Conservation (phyloP, 768 basidiomycete genomes). For the Termitomyces bulborhizus region DNA sequence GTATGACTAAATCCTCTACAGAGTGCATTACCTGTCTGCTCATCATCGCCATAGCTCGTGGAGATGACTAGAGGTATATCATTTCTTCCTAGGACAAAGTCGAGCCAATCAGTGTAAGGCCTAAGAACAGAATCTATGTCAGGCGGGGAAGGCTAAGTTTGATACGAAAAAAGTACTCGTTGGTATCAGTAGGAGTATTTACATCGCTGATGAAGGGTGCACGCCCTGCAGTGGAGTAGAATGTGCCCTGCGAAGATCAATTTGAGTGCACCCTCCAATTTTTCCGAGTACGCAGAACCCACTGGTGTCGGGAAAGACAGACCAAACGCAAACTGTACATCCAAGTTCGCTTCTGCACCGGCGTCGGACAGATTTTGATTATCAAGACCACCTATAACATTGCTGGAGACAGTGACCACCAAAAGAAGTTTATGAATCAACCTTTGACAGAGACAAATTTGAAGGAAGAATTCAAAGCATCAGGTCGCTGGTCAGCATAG, state of each 20-base stretch:
- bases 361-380: conserved; percentile 47
- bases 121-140: conserved; percentile 7
- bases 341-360: conserved; percentile 61
- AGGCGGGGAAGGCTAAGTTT: not conserved
- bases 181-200: conserved; percentile 29
- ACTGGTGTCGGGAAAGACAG: conserved; percentile 53
- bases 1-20: not conserved
- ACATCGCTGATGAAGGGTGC: conserved; percentile 53
- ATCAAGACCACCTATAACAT: conserved; percentile 48
- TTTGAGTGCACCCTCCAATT: not conserved
- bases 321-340: conserved; percentile 64
- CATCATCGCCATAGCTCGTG: conserved; percentile 68
- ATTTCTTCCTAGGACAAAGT: conserved; percentile 43
- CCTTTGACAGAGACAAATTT: conserved; percentile 51
- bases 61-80: conserved; percentile 56
- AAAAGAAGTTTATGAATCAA: conserved; percentile 17
- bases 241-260: conserved; percentile 29
- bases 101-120: conserved; percentile 47
- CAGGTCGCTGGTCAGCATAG: conserved; percentile 40
- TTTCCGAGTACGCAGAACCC: not conserved
- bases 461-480: conserved; percentile 45
- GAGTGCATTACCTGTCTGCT: conserved; percentile 52
- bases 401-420: conserved; percentile 6
- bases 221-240: conserved; percentile 56
- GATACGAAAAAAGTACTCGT: conserved; percentile 19